Evolutionary conservation across 768 basidiomycete genomes (phyloP).

Genomic region (Chalciporus chontae): DNA sequence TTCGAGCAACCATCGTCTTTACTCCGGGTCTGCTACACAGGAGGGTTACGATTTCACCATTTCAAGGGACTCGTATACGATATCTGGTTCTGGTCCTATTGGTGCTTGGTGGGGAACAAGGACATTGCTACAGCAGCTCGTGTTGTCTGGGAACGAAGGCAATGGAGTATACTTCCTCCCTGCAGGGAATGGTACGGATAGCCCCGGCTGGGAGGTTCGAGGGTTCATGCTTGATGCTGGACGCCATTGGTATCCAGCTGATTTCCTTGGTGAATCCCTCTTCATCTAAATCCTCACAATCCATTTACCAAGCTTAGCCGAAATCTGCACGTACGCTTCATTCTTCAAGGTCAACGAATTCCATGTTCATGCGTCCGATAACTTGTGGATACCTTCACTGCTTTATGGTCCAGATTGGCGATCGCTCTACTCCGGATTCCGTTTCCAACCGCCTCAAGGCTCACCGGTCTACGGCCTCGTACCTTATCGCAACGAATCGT

Average conservation of each 20-base stretch:
- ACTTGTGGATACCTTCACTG: constrained; percentile 40
- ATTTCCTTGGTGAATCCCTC: constrained; percentile 33
- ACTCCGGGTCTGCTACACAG: constrained; percentile 34
- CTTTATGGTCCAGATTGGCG: constrained; percentile 39
- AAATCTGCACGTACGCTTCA: constrained; percentile 42
- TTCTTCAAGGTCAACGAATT: constrained; percentile 45
- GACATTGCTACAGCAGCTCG: constrained; percentile 40
- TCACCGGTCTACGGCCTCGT: constrained; percentile 36
- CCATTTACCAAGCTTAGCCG: constrained; percentile 25
- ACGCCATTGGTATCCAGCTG: constrained; percentile 41
- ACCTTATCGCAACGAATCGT: constrained; percentile 39
- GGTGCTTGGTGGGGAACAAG: constrained; percentile 46
- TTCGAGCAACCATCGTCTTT: constrained; percentile 28
- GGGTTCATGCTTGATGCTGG: constrained; percentile 47
- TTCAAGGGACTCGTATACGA: constrained; percentile 25
- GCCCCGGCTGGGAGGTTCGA: constrained; percentile 43
- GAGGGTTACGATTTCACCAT: constrained; percentile 40
- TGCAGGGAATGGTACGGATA: constrained; percentile 34
- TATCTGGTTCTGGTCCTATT: constrained; percentile 33
- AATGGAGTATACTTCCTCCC: constrained; percentile 23
- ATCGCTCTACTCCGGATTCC: constrained; percentile 40
- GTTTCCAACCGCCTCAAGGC: constrained; percentile 35
- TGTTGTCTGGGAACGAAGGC: constrained; percentile 14
- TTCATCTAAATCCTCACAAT: neutral
- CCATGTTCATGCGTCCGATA: constrained; percentile 43